Percentiles rank a stretch among this genome's conserved stretches.
Conservation (phyloP, 352 stramenopile genomes). For the Hyaloperonospora brassicae region DNA sequence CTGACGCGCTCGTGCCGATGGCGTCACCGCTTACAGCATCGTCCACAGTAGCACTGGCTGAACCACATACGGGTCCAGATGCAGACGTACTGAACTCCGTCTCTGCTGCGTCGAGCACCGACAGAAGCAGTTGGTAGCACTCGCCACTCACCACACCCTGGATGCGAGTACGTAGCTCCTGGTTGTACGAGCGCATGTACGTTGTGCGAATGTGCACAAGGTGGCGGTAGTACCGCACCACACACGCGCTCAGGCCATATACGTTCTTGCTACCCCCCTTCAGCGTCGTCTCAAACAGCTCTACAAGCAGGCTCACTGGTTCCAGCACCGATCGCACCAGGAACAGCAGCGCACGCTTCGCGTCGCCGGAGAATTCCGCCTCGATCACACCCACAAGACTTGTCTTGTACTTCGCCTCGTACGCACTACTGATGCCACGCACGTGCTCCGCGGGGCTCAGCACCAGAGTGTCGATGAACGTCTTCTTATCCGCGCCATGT, state of each 20-base stretch:
- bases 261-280: conserved; percentile 58
- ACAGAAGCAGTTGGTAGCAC: conserved; percentile 18
- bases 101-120: conserved; percentile 19
- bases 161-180: conserved; percentile 28
- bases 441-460: conserved; percentile 38
- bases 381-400: conserved; percentile 45
- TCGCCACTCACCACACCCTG: conserved; percentile 21
- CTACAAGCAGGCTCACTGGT: conserved; percentile 40
- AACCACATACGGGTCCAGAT: conserved; percentile 6
- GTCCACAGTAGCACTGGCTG: conserved; percentile 7
- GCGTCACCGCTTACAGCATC: conserved; percentile 7
- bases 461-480: conserved; percentile 43
- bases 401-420: conserved; percentile 53
- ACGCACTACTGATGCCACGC: conserved; percentile 36
- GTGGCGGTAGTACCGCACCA: conserved; percentile 60
- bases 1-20: conserved; percentile 3
- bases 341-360: conserved; percentile 35
- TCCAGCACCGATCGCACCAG: conserved; percentile 42
- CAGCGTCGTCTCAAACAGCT: conserved; percentile 57
- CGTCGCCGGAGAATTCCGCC: conserved; percentile 47
- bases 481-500: conserved; percentile 49
- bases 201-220: conserved; percentile 27
- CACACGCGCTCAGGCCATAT: conserved; percentile 41
- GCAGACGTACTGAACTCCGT: conserved; percentile 11
- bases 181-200: conserved; percentile 52